Evolutionary conservation across 768 basidiomycete genomes (phyloP).

Genomic region (Tulasnella sp.): DNA sequence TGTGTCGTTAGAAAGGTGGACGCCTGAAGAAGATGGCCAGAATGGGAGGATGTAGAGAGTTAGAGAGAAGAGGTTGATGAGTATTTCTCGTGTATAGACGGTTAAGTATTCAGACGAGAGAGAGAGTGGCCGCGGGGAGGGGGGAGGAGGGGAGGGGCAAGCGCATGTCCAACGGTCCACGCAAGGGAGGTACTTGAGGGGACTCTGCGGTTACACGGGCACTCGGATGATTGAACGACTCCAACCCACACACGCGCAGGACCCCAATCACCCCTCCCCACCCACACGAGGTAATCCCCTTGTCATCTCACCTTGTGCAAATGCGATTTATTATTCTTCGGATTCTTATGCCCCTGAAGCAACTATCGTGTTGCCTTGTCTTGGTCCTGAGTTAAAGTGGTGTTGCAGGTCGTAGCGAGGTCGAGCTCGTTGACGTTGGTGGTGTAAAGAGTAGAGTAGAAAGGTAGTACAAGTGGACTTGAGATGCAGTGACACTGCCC

Average conservation of each 20-base stretch:
- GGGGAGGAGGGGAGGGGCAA: constrained; percentile 7
- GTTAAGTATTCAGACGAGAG: not conserved
- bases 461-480: not conserved
- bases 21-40: constrained; percentile 2
- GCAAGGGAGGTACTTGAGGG: constrained; percentile 13
- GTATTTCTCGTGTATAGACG: no score
- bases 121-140: constrained; percentile 3
- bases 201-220: constrained; percentile 6
- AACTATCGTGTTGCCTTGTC: no score
- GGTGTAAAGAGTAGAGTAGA: no score
- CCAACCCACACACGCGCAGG: constrained; percentile 9
- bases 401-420: no score
- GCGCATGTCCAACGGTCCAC: constrained; percentile 1
- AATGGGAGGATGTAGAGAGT: not conserved
- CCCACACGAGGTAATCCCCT: not conserved
- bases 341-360: no score
- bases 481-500: not conserved
- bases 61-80: not conserved
- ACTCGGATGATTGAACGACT: constrained; percentile 14
- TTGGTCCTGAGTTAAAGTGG: no score
- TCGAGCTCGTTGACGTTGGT: no score
- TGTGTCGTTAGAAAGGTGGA: not conserved
- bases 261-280: constrained; percentile 2
- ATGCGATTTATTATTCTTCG: no score
- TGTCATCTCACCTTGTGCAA: no score